Base-by-base conservation (phyloP, 345 rosid species). In the Lepidium sativum region DNA sequence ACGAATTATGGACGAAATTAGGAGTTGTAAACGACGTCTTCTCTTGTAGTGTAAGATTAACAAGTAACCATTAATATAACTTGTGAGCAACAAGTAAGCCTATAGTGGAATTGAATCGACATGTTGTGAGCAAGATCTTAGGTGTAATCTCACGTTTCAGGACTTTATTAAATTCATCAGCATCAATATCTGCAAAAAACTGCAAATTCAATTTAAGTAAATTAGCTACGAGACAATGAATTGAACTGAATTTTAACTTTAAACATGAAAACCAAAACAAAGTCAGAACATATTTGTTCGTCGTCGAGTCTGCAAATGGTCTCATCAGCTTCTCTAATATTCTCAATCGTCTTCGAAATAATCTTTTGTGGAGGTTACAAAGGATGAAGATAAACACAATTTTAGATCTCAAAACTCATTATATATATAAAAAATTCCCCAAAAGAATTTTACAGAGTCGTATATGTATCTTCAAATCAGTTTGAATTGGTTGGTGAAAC, bases 261-360 rank as follows among this genome's bases (percentile, higher is more conserved):
- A 3, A 56, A 54, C 16, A 32, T 9, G 9, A 15, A 8, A 14
- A 2, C 18, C 7, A 1, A 16, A 39, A 50, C 48, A 39, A 66
- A 41, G 31, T 6, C 9, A 2, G 2, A 62, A 38, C 29, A 11
- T 69, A 92, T 97, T 88, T 94, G 97, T 64, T 88, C 96, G 11
- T 91, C 99, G 39, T 90, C 92, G 3, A 92, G 92, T 80, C 75
- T 80, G 83, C 96, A 94, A 34, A 94, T 80, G 1, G 97, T 94
- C 64, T 91, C 97, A 59, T 94, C 99, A 3, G 56, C 6, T 77
- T 94, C 99, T 54, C 99, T 80, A 3, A 96, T 88, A 65, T 94
- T 94, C 83, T 94, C 99, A 45, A 94, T 88, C 20, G 96, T 94
- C 8, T 80, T 85, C 42, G 99, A 96, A 35, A 78, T 69, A 60